Evolutionary conservation across 1,284 basidiomycete genomes (phyloP).

Genomic region (Paramarasmius palmivorus): DNA sequence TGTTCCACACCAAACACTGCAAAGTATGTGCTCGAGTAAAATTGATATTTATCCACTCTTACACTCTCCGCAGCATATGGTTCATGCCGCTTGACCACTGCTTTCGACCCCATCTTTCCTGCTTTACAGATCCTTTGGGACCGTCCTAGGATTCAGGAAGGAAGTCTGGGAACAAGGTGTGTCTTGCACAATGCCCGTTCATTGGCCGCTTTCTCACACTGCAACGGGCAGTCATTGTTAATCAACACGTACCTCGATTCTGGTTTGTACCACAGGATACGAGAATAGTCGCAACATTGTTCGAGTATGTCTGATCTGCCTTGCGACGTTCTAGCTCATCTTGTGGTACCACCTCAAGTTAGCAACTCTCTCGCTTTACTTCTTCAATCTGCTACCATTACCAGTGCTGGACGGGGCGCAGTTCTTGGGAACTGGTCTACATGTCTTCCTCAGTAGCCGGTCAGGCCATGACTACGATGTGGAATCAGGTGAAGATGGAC

Average conservation of each 20-base stretch:
- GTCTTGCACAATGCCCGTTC: slow-evolving; percentile 11
- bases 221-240: slow-evolving; percentile 50
- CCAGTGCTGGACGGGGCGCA: slow-evolving; percentile 63
- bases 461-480: not conserved
- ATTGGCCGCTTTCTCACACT: not conserved
- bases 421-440: slow-evolving; percentile 42
- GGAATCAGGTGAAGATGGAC: not conserved
- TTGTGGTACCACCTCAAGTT: slow-evolving; percentile 34
- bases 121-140: slow-evolving; percentile 67
- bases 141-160: slow-evolving; percentile 58
- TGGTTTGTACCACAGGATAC: slow-evolving; percentile 46
- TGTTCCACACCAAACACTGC: slow-evolving; percentile 31
- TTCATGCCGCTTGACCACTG: slow-evolving; percentile 25
- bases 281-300: slow-evolving; percentile 39
- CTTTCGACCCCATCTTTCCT: slow-evolving; percentile 34
- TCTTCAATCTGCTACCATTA: slow-evolving; percentile 74
- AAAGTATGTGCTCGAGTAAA: slow-evolving; percentile 31
- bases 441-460: slow-evolving; percentile 14
- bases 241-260: slow-evolving; percentile 45
- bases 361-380: slow-evolving; percentile 65
- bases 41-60: not conserved
- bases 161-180: slow-evolving; percentile 74
- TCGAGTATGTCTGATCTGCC: slow-evolving; percentile 47
- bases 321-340: slow-evolving; percentile 5
- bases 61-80: not conserved